phyloP scores from a whole-genome alignment of 768 basidiomycete species.

The Lactarius trivialis region DNA sequence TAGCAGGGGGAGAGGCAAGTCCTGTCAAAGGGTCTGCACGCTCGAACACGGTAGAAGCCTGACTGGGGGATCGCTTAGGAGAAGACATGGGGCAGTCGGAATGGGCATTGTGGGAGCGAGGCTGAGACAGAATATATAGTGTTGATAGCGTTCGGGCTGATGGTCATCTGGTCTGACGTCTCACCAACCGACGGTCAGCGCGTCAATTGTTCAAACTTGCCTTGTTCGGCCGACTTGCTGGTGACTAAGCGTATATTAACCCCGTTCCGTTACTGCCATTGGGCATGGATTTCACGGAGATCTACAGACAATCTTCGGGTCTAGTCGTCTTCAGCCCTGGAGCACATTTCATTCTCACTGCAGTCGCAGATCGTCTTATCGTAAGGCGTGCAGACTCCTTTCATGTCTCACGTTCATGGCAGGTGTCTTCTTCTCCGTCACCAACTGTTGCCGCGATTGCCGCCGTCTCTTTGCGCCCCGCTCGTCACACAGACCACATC shows the following conservation, averaged over 20 bases:
- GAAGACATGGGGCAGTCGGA: conserved; percentile 5
- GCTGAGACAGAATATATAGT: background rate
- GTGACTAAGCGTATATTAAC: background rate
- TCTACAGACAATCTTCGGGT: conserved; percentile 64
- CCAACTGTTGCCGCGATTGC: conserved; percentile 40
- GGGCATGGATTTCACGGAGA: conserved; percentile 79
- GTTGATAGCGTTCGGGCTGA: background rate
- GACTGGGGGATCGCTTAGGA: conserved; percentile 2
- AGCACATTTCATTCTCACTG: conserved; percentile 78
- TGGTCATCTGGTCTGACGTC: conserved; percentile 16
- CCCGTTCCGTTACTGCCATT: background rate
- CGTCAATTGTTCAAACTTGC: background rate
- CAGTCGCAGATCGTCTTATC: conserved; percentile 71
- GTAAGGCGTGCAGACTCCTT: conserved; percentile 81
- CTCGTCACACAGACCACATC: conserved; percentile 25
- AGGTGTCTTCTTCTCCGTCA: conserved; percentile 49
- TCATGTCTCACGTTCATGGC: conserved; percentile 77
- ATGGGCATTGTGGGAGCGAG: background rate
- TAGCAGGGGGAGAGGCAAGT: background rate
- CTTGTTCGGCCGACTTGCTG: background rate
- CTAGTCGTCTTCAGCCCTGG: conserved; percentile 82
- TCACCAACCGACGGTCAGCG: background rate
- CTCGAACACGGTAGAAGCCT: conserved; percentile 12
- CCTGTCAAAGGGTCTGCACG: background rate
- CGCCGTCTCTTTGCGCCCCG: conserved; percentile 29